Base-by-base conservation (phyloP, 1,139 yeast genomes). In the Magnusiomyces ingens region DNA sequence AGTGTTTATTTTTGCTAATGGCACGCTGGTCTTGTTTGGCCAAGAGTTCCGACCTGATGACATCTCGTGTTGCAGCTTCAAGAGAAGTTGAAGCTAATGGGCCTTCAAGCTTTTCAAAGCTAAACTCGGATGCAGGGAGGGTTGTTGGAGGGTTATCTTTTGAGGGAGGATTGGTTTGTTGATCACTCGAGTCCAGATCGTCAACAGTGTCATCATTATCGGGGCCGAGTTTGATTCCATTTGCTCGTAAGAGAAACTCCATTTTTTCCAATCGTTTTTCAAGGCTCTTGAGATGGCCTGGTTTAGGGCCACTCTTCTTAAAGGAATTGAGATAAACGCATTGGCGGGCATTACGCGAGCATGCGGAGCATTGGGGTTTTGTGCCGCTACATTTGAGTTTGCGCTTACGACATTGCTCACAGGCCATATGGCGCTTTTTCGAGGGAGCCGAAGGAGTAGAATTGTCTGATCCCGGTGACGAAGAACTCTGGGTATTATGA, bases 321-420 rank as follows among this genome's bases (percentile, higher is more conserved):
- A 10, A 57, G 49, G 36, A 60, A 64, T 51, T 40, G 13, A 63
- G 59, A 54, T 68, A 68, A 42, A 59, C 62, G 56, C 71, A 68
- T 2, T 52, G 58, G 42, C 60, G 63, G 37, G 60, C 57, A 22
- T 59, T 58, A 22, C 65, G 60, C 15, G 53, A 42, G 52, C 71
- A 68, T 18, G 67, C 61, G 15, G 62, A 56, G 55, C 71, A 68
- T 11, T 58, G 44, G 2, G 71, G 71, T 32, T 61, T 59, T 6
- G 45, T 54, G 18, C 71, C 70, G 52, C 67, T 67, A 52, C 71
- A 68, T 48, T 65, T 65, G 40, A 67, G 61, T 56, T 68, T 68
- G n/a, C 71, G 60, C 45, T 60, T 60, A 17, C 71, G 61, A 52
- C 71, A 68, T 17, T 60, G 51, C 42, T 59, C 59, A 52, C 71